Base-by-base conservation (phyloP, 495 filamentous ascomycete genomes). In the Neurospora sp. region DNA sequence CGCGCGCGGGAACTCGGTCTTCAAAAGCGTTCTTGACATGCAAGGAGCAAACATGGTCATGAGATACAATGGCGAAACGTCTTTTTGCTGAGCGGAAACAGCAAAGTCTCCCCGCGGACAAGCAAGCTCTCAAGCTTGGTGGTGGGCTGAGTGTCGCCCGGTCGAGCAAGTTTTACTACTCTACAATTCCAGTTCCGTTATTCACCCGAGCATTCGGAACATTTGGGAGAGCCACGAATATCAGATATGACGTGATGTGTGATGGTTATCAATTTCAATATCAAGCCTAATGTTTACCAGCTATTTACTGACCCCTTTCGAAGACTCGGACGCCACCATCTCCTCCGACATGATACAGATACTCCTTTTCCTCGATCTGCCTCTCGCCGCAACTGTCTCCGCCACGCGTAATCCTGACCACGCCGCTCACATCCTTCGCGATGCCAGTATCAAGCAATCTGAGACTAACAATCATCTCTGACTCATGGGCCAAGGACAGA, bases 351-450 rank as follows among this genome's bases (percentile, higher is more conserved):
- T 90, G 90, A 82, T 97, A 98, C 80, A 98, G 79, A 74, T 91
- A 88, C 81, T 98, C 94, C 75, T 84, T 88, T 70, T 92, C 90
- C 73, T 89, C 82, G 14, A 84, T 79, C 48, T 74, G 75, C 7
- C 14, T 66, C 73, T 75, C 76, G 23, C 70, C 74, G 71, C 72
- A 39, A 37, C 69, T 77, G 27, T 79, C 76, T 23, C 79, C 79
- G 7, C 90, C 89, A 31, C 83, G 85, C 10, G 91, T 93, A 70
- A 96, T 87, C 76, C 95, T 87, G 72, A 97, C 75, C 42, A 97
- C 92, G 10, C 96, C 95, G 83, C 92, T 97, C 35, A 98, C 92
- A 85, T 98, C 95, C 80, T 86, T 91, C 70, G 95, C 96, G 18
- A 89, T 87, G 2, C 95, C 95, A 0, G 93, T 97, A 77, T 94